Evolutionary conservation across 495 filamentous ascomycete genomes (phyloP).

Genomic region (Tuber indicum): DNA sequence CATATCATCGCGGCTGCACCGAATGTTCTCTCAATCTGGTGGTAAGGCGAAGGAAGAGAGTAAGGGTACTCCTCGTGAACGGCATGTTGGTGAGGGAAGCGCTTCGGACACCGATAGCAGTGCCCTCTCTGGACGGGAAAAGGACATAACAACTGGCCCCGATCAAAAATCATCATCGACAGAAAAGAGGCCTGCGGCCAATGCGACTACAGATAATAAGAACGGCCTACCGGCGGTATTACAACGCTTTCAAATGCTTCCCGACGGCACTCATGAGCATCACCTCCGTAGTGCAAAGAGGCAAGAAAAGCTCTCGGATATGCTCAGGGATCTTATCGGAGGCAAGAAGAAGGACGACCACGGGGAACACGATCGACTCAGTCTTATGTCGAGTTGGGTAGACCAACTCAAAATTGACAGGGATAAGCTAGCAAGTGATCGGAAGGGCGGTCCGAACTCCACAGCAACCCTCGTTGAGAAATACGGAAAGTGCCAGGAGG

Average conservation of each 20-base stretch:
- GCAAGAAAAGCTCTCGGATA: conserved; percentile 91
- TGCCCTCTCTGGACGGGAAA: conserved; percentile 24
- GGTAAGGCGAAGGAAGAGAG: conserved; percentile 27
- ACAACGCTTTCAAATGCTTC: conserved; percentile 55
- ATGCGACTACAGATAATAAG: conserved; percentile 23
- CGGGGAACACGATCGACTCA: conserved; percentile 70
- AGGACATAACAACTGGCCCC: conserved; percentile 20
- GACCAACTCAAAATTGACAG: conserved; percentile 82
- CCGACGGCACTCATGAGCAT: conserved; percentile 73
- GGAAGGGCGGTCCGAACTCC: conserved; percentile 67
- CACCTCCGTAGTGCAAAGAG: conserved; percentile 77
- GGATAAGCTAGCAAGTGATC: conserved; percentile 66
- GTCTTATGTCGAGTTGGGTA: conserved; percentile 91
- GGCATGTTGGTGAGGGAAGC: conserved; percentile 28
- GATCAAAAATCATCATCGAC: conserved; percentile 36
- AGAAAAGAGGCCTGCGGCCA: conserved; percentile 27
- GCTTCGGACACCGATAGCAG: conserved; percentile 38
- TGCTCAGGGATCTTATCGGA: conserved; percentile 77
- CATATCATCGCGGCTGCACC: conserved; percentile 38
- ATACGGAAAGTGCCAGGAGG: conserved; percentile 97
- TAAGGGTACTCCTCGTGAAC: conserved; percentile 23
- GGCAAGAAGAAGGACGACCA: conserved; percentile 65
- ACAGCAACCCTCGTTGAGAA: conserved; percentile 86
- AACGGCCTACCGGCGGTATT: conserved; percentile 35
- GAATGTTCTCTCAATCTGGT: conserved; percentile 39